Conservation (phyloP, 2,329 filamentous ascomycete genomes). For the Colletotrichum sp. region DNA sequence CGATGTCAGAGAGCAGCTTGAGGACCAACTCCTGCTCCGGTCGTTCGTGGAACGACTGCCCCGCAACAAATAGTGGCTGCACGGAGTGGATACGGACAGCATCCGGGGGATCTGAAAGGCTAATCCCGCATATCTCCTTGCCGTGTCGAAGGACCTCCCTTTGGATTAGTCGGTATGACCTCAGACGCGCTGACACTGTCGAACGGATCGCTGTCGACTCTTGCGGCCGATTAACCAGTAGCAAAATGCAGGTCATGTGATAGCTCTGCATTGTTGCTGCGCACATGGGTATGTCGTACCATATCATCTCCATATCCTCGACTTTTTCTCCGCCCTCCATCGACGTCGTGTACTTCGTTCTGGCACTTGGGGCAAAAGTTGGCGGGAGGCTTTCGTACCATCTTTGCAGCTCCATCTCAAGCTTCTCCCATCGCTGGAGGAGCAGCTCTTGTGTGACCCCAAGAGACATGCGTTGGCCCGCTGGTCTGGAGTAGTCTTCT, state of each 20-base stretch:
- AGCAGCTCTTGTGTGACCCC: neutral
- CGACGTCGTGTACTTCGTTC: neutral
- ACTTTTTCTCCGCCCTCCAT: neutral
- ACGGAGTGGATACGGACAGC: neutral
- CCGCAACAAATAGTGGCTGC: neutral
- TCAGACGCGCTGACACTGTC: neutral
- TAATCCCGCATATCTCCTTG: neutral
- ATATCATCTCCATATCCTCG: constrained; percentile 55
- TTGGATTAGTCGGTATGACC: neutral
- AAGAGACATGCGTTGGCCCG: neutral
- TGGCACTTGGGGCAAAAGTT: neutral
- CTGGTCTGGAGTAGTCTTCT: neutral
- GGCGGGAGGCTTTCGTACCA: neutral
- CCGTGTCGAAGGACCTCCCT: neutral
- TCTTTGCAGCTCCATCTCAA: neutral
- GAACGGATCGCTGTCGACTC: neutral
- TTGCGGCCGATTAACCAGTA: constrained; percentile 41
- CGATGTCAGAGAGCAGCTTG: constrained; percentile 60
- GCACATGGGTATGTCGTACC: constrained; percentile 69
- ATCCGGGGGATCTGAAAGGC: neutral
- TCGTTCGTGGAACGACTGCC: constrained; percentile 54
- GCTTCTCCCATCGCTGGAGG: constrained; percentile 10
- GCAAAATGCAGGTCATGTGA: constrained; percentile 66
- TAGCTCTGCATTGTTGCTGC: constrained; percentile 70
- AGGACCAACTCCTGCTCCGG: constrained; percentile 61